A percentile compares a stretch with the other conserved stretches of the same genome.
Evolutionary conservation across 1,284 basidiomycete species (phyloP).

Genomic region (Ganoderma meredithae): DNA sequence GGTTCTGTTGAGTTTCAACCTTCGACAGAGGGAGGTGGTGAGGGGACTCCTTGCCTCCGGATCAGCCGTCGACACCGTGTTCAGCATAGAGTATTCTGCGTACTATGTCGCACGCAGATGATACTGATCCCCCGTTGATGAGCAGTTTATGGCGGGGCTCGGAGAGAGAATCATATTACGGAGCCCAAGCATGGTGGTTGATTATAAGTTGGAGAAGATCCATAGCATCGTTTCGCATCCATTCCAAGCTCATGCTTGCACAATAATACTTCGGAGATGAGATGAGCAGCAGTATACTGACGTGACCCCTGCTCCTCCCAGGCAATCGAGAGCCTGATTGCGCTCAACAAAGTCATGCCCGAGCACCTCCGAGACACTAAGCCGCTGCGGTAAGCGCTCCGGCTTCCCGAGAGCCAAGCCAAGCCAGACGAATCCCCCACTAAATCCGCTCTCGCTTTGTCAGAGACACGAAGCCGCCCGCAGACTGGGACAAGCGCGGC

Average conservation of each 20-base stretch:
- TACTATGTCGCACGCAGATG: not conserved
- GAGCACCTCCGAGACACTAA: conserved; percentile 43
- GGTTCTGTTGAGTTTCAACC: not conserved
- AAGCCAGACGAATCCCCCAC: not conserved
- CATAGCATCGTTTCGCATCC: no score
- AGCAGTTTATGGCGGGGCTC: not conserved
- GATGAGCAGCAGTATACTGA: not conserved
- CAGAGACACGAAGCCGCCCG: conserved; percentile 50
- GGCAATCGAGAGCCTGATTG: conserved; percentile 45
- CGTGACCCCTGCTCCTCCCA: conserved; percentile 16
- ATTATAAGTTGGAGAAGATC: no score
- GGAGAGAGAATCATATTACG: not conserved
- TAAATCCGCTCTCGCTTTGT: not conserved
- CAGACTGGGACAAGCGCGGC: conserved; percentile 52
- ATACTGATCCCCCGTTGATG: not conserved
- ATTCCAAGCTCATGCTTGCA: no score
- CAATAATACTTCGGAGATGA: not conserved
- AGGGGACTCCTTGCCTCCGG: not conserved
- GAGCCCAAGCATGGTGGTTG: not conserved
- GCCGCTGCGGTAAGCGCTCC: conserved; percentile 38
- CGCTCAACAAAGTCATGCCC: conserved; percentile 43
- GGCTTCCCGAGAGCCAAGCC: not conserved
- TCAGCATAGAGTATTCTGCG: not conserved
- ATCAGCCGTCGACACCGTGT: no score
- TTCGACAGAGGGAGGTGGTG: not conserved